phyloP scores from a whole-genome alignment of 1,284 basidiomycete genomes.

The Mycena citricolor region DNA sequence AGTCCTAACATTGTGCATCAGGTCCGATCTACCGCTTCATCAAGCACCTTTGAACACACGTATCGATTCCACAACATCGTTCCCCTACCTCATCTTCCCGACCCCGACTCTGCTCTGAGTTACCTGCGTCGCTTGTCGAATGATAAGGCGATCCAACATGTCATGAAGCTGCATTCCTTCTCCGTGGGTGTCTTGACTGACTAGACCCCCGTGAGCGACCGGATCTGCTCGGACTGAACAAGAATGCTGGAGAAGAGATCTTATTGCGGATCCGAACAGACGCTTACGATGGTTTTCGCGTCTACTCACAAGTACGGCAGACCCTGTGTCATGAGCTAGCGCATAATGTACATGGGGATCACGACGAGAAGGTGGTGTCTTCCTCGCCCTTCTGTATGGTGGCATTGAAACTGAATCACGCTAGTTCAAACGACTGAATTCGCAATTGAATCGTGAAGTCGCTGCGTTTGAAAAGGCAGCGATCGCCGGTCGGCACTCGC shows the following conservation, averaged over 20 bases:
- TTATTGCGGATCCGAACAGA: slow-evolving; percentile 70
- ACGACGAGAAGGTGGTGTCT: slow-evolving; percentile 69
- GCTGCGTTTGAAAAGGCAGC: slow-evolving; percentile 60
- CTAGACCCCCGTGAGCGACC: slow-evolving; percentile 76
- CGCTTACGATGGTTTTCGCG: slow-evolving; percentile 66
- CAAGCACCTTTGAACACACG: slow-evolving; percentile 37
- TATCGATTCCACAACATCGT: slow-evolving; percentile 65
- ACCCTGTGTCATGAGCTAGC: slow-evolving; percentile 77
- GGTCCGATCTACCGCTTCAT: slow-evolving; percentile 56
- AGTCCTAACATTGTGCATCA: slow-evolving; percentile 28
- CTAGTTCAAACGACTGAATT: slow-evolving; percentile 78
- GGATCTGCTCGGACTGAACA: slow-evolving; percentile 68
- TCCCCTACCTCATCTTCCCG: slow-evolving; percentile 62
- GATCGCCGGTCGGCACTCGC: slow-evolving; percentile 52
- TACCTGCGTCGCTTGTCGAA: slow-evolving; percentile 57
- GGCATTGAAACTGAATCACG: background rate
- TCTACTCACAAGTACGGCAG: slow-evolving; percentile 61
- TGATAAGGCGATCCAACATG: slow-evolving; percentile 67
- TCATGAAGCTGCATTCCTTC: slow-evolving; percentile 69
- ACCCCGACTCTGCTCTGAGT: slow-evolving; percentile 52
- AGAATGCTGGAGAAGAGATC: slow-evolving; percentile 61
- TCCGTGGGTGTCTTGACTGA: slow-evolving; percentile 68
- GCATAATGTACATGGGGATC: slow-evolving; percentile 72
- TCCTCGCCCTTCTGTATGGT: background rate
- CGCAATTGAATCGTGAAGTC: slow-evolving; percentile 71